These are phyloP conservation scores for Solanum arcanum DNA, from an alignment of 257 asterid genomes.

Conservation along the genomic window DNA sequence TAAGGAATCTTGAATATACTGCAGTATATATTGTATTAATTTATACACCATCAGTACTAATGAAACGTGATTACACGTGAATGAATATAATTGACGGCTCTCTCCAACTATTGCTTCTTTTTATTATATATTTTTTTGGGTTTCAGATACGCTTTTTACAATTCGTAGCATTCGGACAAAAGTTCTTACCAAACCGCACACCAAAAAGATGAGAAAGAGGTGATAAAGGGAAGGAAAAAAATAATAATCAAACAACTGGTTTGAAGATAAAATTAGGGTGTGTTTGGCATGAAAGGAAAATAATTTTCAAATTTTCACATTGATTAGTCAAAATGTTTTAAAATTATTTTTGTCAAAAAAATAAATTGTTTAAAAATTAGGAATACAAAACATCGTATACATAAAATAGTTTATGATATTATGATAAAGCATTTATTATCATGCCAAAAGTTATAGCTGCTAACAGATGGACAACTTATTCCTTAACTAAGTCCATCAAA, in stretches of 20 bases:
- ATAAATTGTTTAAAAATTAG: neutral
- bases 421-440: no score
- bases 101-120: neutral
- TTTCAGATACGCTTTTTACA: neutral
- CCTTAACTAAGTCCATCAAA: neutral
- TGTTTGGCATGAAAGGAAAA: neutral
- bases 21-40: neutral
- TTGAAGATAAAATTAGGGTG: neutral
- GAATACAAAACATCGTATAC: neutral
- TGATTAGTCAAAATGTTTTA: neutral
- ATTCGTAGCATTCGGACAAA: neutral
- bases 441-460: no score
- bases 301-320: neutral
- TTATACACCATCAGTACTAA: neutral
- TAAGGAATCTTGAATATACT: constrained; percentile 1
- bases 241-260: neutral
- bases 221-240: neutral
- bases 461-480: rapidly evolving
- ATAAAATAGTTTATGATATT: no score
- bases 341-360: neutral
- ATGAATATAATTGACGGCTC: neutral
- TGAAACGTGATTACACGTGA: neutral
- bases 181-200: neutral
- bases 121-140: neutral
- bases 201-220: neutral